Evolutionary conservation across 495 filamentous ascomycete genomes (phyloP), one percentile per base, ranked within the genome.

Genomic region (Tuber umbilicatum): DNA sequence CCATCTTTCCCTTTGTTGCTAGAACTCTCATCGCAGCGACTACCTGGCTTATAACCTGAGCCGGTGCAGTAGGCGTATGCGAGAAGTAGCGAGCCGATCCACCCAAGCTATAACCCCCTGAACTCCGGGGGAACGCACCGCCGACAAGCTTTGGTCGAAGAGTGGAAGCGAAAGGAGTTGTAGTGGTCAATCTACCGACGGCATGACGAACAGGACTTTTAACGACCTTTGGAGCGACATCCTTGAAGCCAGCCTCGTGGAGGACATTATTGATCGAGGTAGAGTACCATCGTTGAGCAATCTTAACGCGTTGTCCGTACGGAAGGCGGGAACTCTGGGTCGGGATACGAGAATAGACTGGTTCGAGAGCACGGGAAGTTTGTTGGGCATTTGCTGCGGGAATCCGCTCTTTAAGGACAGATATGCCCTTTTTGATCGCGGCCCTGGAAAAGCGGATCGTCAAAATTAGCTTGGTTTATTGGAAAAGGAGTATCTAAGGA

Each of bases 21-120:
- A 99, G 97, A 1, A 93, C 94, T 7, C 95, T 90, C 71, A 97
- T 89, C 0, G 93, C 95, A 74, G 91, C 89, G 31, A 93, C 97
- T 2, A 98, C 94, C 84, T 97, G 97, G 80, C 94, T 89, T n/a
- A 98, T 87, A 31, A 98, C 93, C 82, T 98, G 92, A 6, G 94
- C 93, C 35, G 92, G 93, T 2, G 90, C 89, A 4, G 93, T 88
- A 16, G 95, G 91, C 0, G 89, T 89, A 83, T 97, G 94, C 1
- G 92, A 94, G 86, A 98, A 99, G 84, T 92, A 94, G 69, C 95
- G 88, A 23, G 89, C 90, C 38, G 76, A 73, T 42, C 91, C 90
- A 35, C 92, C 91, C 27, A 93, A 82, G 40, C 88, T 86, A 84
- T 98, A 98, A 3, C 95, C 95, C 73, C 94, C 92, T 23, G 94